Percentiles rank a stretch among this genome's conserved stretches.
phyloP scores from a whole-genome alignment of 2,329 filamentous ascomycete species.

The Botrytis aclada region DNA sequence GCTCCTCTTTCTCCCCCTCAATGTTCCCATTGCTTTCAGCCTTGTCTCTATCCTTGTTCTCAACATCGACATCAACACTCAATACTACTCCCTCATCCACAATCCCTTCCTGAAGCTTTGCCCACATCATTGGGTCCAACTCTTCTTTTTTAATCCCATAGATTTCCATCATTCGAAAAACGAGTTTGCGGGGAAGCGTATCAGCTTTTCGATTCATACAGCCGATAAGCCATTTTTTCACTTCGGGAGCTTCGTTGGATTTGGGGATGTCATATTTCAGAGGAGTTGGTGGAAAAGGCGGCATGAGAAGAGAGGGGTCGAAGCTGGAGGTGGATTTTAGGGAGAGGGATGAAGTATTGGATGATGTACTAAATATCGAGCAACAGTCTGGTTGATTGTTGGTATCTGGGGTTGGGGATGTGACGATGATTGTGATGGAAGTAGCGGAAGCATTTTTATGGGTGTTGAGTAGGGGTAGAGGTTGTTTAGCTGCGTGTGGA shows the following conservation, averaged over 20 bases:
- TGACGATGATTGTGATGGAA: constrained; percentile 31
- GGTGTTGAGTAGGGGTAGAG: constrained; percentile 13
- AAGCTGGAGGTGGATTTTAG: constrained; percentile 10
- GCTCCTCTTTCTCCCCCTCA: not conserved
- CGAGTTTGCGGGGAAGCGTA: constrained; percentile 27
- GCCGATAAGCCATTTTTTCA: constrained; percentile 29
- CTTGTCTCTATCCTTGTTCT: not conserved
- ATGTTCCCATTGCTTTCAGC: not conserved
- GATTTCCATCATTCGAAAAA: constrained; percentile 28
- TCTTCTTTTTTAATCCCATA: constrained; percentile 30
- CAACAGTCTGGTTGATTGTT: constrained; percentile 11
- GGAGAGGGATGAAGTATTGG: not conserved
- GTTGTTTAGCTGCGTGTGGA: not conserved
- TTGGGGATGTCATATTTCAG: constrained; percentile 17
- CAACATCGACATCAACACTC: not conserved
- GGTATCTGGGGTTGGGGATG: constrained; percentile 29
- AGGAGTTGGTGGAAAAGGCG: constrained; percentile 22
- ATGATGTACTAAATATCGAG: constrained; percentile 3
- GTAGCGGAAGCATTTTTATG: constrained; percentile 19
- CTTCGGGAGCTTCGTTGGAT: constrained; percentile 28
- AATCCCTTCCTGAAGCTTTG: constrained; percentile 19
- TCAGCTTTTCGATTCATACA: constrained; percentile 31
- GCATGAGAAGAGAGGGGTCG: constrained; percentile 27
- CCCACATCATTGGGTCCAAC: constrained; percentile 23
- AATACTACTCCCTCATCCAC: constrained; percentile 24